Conservation (phyloP, 2,329 filamentous ascomycete genomes). For the Bertia moriformis region DNA sequence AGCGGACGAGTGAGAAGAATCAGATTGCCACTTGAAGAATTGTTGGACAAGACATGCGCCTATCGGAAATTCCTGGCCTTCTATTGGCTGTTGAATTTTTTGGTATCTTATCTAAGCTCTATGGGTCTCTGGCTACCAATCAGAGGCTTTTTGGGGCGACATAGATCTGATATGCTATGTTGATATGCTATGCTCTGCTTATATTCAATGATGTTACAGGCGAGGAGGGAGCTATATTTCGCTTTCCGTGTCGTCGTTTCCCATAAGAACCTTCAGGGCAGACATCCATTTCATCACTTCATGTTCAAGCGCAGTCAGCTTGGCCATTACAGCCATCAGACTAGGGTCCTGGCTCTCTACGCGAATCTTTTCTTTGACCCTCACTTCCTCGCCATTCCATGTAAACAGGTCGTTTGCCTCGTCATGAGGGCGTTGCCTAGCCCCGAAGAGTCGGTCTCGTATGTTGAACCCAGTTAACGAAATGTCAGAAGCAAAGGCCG, state of each 20-base stretch:
- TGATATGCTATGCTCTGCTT: no score
- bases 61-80: background rate
- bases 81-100: background rate
- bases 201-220: no score
- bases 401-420: slow-evolving; percentile 41
- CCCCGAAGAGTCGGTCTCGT: slow-evolving; percentile 34
- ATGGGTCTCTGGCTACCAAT: no score
- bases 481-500: slow-evolving; percentile 32
- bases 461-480: slow-evolving; percentile 39
- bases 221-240: background rate
- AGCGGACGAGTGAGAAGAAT: slow-evolving; percentile 1
- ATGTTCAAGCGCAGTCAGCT: slow-evolving; percentile 48
- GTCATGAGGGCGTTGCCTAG: slow-evolving; percentile 23
- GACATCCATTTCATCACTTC: slow-evolving; percentile 39
- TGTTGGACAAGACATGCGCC: background rate
- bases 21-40: background rate
- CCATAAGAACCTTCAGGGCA: slow-evolving; percentile 47
- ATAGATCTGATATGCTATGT: no score
- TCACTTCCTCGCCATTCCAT: slow-evolving; percentile 43
- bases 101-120: no score
- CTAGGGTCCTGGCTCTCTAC: slow-evolving; percentile 56
- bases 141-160: no score
- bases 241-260: slow-evolving; percentile 10
- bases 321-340: slow-evolving; percentile 51
- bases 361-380: slow-evolving; percentile 48